Base-by-base conservation (phyloP, 2,329 filamentous ascomycete genomes). In the Pseudocercospora eumusae region DNA sequence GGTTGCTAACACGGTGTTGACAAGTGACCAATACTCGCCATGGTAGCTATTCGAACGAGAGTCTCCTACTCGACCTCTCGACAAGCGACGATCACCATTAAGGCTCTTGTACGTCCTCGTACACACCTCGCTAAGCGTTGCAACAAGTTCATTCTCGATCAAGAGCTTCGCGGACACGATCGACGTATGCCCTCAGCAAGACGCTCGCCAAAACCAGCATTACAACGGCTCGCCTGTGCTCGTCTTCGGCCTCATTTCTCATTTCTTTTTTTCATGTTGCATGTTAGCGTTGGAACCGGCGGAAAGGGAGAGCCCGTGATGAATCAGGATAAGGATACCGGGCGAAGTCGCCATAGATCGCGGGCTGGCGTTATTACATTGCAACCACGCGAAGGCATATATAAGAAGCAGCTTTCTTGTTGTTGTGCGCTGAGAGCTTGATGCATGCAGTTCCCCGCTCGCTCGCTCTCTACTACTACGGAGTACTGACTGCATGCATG, bases 261-360 rank as follows among this genome's bases (percentile, higher is more conserved):
- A 8, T 25, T 28, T 25, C 18, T 13, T 47, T 20, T 11, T 25
- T n/a, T 25, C 25, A 13, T 52, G 13, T 52, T 52, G 23, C 47
- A 52, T 52, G 47, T n/a, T 52, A 52, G 47, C 47, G 47, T 52
- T 52, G 44, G 20, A 11, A 11, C 11, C 10, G 47, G 47, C 20
- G 47, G 20, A 52, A n/a, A 31, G 21, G 47, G 47, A 28, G 23
- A n/a, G 47, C 15, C 18, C 36, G 36, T 40, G 10, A 40, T 4
- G 36, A 52, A 15, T 52, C 20, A 31, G 47, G 47, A 52, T 52
- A 52, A 31, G 47, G 47, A 52, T 52, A 52, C 23, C 13, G 47
- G 47, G 47, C 47, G 4, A n/a, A 52, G 47, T 52, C 47, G 47
- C 47, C 47, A 52, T 52, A 52, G 47, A 52, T 47, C 44, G 44